These are phyloP conservation scores for Setaria italica DNA, from an alignment of 202 grass and related monocot genomes.

Conservation along the genomic window DNA sequence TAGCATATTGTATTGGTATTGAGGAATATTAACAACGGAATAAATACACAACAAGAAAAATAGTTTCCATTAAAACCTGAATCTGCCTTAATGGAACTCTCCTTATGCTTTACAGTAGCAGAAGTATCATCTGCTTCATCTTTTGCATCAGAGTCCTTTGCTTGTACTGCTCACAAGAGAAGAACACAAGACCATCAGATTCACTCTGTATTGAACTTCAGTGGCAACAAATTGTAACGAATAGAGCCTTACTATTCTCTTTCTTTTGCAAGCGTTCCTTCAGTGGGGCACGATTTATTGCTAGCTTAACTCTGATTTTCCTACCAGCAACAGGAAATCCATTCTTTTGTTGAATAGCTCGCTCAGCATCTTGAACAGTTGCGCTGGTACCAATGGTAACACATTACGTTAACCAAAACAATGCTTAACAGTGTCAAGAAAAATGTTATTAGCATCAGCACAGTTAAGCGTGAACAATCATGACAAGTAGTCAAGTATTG, in stretches of 20 bases:
- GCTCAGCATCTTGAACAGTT: constrained; percentile 82
- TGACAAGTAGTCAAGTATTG: neutral
- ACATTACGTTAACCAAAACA: constrained; percentile 34
- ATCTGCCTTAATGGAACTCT: constrained; percentile 33
- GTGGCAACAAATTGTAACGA: constrained; percentile 15
- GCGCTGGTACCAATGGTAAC: constrained; percentile 55
- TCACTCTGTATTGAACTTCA: constrained; percentile 16
- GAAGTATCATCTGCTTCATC: constrained; percentile 38
- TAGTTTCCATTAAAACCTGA: constrained; percentile 42
- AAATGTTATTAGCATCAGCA: constrained; percentile 5
- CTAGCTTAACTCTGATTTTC: constrained; percentile 90
- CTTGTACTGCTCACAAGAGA: constrained; percentile 43
- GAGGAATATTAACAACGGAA: neutral
- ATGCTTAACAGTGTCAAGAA: neutral
- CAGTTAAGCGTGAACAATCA: constrained; percentile 10
- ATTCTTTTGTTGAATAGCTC: constrained; percentile 85
- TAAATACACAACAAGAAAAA: constrained; percentile 9
- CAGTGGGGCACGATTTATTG: constrained; percentile 69
- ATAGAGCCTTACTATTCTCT: constrained; percentile 63
- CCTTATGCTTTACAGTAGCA: constrained; percentile 42
- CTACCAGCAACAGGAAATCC: constrained; percentile 67
- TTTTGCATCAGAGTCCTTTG: constrained; percentile 44
- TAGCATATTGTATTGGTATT: constrained; percentile 29
- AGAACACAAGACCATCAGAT: constrained; percentile 25
- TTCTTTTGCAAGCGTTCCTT: constrained; percentile 70